phyloP scores from a whole-genome alignment of 768 basidiomycete genomes.

The Amanita subjunquillea region DNA sequence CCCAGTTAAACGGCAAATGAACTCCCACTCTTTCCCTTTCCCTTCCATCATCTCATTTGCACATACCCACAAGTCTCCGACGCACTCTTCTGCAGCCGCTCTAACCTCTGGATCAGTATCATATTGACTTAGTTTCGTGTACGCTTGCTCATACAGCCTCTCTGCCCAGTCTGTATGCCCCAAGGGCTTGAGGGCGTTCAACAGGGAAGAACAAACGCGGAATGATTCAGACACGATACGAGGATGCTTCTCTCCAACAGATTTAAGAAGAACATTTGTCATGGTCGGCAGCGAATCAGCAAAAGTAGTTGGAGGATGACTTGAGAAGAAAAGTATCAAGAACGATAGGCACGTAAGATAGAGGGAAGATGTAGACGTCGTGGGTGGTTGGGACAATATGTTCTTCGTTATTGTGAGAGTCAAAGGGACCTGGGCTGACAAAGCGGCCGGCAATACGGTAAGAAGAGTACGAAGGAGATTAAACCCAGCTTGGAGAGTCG shows the following conservation, averaged over 20 bases:
- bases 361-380: slow-evolving; percentile 70
- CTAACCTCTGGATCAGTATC: slow-evolving; percentile 92
- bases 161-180: slow-evolving; percentile 59
- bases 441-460: slow-evolving; percentile 72
- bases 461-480: slow-evolving; percentile 66
- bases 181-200: slow-evolving; percentile 66
- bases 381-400: slow-evolving; percentile 56
- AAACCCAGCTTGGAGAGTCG: slow-evolving; percentile 82
- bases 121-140: slow-evolving; percentile 57
- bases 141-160: slow-evolving; percentile 64
- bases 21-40: slow-evolving; percentile 74
- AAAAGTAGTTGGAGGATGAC: slow-evolving; percentile 55
- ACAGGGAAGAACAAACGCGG: slow-evolving; percentile 74
- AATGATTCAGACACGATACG: slow-evolving; percentile 85
- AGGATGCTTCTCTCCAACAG: slow-evolving; percentile 76
- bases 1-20: slow-evolving; percentile 59
- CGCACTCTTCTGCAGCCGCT: slow-evolving; percentile 66
- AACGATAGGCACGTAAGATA: slow-evolving; percentile 83
- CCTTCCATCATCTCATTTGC: slow-evolving; percentile 62
- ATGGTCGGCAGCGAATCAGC: slow-evolving; percentile 50
- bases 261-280: slow-evolving; percentile 65
- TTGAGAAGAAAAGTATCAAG: slow-evolving; percentile 71
- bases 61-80: slow-evolving; percentile 83
- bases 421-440: slow-evolving; percentile 56
- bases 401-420: slow-evolving; percentile 57